Percentiles rank a stretch among this genome's conserved stretches.
These are phyloP conservation scores for Xylaria grammica DNA, from an alignment of 495 filamentous ascomycete species.

Conservation along the genomic window DNA sequence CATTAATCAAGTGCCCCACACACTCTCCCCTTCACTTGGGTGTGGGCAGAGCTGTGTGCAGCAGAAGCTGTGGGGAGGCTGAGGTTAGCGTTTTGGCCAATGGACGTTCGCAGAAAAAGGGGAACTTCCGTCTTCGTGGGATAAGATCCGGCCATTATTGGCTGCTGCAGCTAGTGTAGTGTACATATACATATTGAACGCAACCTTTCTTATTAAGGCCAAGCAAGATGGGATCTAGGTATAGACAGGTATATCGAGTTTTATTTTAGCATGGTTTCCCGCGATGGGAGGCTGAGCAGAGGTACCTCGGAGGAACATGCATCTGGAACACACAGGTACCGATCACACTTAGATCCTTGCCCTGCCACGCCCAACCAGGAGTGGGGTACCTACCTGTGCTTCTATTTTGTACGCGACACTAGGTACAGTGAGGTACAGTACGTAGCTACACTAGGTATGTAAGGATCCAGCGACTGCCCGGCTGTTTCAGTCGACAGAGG, in stretches of 20 bases:
- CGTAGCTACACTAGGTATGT: not conserved
- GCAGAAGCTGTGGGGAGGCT: slow-evolving; percentile 12
- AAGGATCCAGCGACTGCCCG: not conserved
- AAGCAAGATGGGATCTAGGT: slow-evolving; percentile 1
- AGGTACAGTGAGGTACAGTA: no score
- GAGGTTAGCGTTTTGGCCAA: not conserved
- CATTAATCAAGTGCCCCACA: slow-evolving; percentile 5
- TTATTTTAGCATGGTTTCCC: slow-evolving; percentile 1
- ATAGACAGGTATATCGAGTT: not conserved
- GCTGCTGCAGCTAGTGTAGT: not conserved
- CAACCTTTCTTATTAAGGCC: slow-evolving; percentile 6
- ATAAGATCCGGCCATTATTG: slow-evolving; percentile 1
- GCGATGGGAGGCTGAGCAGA: not conserved
- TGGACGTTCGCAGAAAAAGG: not conserved
- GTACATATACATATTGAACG: not conserved
- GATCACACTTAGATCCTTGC: slow-evolving; percentile 21
- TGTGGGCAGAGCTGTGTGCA: slow-evolving; percentile 3
- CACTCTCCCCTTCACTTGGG: slow-evolving; percentile 7
- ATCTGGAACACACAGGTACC: slow-evolving; percentile 12
- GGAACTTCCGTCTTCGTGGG: not conserved
- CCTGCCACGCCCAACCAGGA: slow-evolving; percentile 13
- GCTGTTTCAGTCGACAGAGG: not conserved
- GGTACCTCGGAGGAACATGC: not conserved
- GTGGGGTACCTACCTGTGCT: slow-evolving; percentile 13
- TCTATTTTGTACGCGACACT: slow-evolving; percentile 16